Evolutionary conservation across 176 grass and related monocot genomes (phyloP).

Genomic region (Carex parvula): DNA sequence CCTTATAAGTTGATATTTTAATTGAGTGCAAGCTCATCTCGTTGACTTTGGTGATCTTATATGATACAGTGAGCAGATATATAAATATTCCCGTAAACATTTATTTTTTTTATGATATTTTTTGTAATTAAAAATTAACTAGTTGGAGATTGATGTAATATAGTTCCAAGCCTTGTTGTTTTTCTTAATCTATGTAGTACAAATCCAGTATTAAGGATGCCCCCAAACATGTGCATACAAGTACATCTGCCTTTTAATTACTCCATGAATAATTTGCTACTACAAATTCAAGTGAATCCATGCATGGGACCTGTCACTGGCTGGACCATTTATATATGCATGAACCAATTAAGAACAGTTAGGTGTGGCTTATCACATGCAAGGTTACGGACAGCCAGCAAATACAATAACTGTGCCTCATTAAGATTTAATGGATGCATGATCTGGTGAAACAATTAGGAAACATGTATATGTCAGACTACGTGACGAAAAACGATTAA

Average conservation of each 20-base stretch:
- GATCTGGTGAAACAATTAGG: background rate
- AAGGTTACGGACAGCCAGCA: background rate
- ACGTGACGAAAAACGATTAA: background rate
- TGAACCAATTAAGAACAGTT: background rate
- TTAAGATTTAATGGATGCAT: background rate
- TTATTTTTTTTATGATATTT: background rate
- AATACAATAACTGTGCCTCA: background rate
- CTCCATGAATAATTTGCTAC: background rate
- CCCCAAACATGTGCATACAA: background rate
- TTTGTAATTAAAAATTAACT: background rate
- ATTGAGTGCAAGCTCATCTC: background rate
- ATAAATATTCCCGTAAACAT: background rate
- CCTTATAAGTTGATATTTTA: background rate
- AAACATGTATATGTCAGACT: background rate
- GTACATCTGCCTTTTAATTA: background rate
- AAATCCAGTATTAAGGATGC: background rate
- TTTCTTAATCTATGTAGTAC: background rate
- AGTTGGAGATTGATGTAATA: background rate
- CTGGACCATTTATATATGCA: background rate
- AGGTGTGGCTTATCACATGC: background rate
- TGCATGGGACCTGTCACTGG: slow-evolving; percentile 6
- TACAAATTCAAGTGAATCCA: background rate
- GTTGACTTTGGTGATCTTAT: background rate
- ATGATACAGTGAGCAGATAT: background rate
- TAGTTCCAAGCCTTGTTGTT: background rate